phyloP scores from a whole-genome alignment of 2,329 filamentous ascomycete species.

The Aspergillus spinulosporus region DNA sequence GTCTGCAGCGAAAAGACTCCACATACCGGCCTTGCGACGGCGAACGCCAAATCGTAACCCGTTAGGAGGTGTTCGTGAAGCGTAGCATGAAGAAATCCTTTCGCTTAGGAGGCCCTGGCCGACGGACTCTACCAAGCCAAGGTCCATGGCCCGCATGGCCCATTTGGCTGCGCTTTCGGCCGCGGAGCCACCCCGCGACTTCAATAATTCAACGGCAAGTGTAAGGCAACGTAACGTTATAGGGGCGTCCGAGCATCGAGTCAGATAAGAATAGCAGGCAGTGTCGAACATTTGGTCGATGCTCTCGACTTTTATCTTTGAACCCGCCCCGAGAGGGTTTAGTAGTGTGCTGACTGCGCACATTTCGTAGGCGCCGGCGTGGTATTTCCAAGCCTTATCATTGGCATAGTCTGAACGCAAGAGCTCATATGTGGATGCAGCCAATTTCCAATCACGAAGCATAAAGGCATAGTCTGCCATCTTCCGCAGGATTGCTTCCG shows the following conservation, averaged over 20 bases:
- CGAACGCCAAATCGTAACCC: slow-evolving; percentile 69
- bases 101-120: slow-evolving; percentile 84
- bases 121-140: slow-evolving; percentile 69
- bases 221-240: slow-evolving; percentile 76
- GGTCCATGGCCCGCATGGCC: slow-evolving; percentile 77
- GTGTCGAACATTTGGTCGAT: slow-evolving; percentile 87
- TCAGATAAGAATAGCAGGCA: slow-evolving; percentile 88
- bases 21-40: slow-evolving; percentile 82
- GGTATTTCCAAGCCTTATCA: slow-evolving; percentile 95
- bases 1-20: slow-evolving; percentile 80
- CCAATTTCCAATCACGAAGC: slow-evolving; percentile 92
- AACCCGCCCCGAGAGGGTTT: slow-evolving; percentile 67
- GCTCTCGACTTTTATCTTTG: slow-evolving; percentile 75
- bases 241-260: slow-evolving; percentile 75
- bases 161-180: slow-evolving; percentile 86
- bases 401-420: slow-evolving; percentile 85
- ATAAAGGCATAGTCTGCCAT: slow-evolving; percentile 95
- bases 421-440: slow-evolving; percentile 88
- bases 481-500: slow-evolving; percentile 90
- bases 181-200: slow-evolving; percentile 74
- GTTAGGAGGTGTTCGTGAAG: slow-evolving; percentile 67
- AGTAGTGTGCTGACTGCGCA: slow-evolving; percentile 80
- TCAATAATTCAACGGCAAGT: slow-evolving; percentile 77
- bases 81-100: slow-evolving; percentile 80
- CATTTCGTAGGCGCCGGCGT: slow-evolving; percentile 95